Evolutionary conservation across 192 early-diverging fungal species (phyloP), one percentile per base, ranked within the genome.

Genomic region (Coemansia pectinata): DNA sequence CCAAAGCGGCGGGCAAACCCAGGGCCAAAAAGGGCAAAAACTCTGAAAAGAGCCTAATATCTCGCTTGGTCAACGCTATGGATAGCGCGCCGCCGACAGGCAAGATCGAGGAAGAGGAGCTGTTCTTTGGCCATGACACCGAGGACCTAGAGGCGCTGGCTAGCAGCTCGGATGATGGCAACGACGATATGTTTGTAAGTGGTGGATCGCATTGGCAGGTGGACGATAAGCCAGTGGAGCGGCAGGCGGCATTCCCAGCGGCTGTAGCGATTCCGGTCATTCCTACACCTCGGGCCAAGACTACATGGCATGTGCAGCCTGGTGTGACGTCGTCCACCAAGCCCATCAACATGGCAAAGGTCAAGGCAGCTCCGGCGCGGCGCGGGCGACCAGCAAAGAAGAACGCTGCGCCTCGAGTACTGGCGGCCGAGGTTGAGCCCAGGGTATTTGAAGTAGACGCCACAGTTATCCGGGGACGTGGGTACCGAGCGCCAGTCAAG

Each of bases 31-130:
- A 71, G 63, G 62, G 62, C 17, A 71, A 71, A 62, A 55, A 55
- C 44, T 64, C 67, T 1, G 71, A 76, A 44, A 69, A 63, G 45
- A 82, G 58, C 47, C 71, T 73, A 9, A 73, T 77, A 17, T 73
- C 79, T 19, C 74, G 65, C 14, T 67, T 82, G 58, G 79, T 76
- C 42, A 38, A 23, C 8, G 71, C 61, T 27, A 77, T 77, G 74
- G 79, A 59, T 44, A 34, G 38, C 2, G 48, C 3, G 27, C 29
- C 55, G 2, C 55, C 52, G 25, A 15, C 52, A 29, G 14, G 14
- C 52, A 55, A 68, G 34, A 4, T 31, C 23, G 55, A 65, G 34
- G 42, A 27, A 14, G 65, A 69, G 39, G 42, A 25, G 48, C 45
- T 17, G 48, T n/a, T 11, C 23, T 40, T 45, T 40, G 23, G 21